Percentiles rank a stretch among this genome's conserved stretches.
phyloP scores from a whole-genome alignment of 305 asterid genomes.

The Fraxinus velutina region DNA sequence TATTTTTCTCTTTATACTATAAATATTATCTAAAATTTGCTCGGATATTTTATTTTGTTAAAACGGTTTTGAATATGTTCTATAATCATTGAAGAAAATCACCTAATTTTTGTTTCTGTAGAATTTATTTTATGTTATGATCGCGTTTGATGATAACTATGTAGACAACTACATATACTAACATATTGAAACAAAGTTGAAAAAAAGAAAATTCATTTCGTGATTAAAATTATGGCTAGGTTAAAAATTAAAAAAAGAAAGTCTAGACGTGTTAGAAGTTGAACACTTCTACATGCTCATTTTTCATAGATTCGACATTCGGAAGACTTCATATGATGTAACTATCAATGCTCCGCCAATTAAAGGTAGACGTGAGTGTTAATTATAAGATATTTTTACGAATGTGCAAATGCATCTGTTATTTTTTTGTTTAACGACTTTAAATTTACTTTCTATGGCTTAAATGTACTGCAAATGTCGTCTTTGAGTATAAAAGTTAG shows the following conservation, averaged over 20 bases:
- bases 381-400: background rate
- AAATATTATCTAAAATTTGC: background rate
- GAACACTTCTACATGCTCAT: background rate
- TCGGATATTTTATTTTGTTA: background rate
- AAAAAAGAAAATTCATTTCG: too few relatives aligned
- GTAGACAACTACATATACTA: background rate
- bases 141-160: too few relatives aligned
- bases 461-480: background rate
- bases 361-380: background rate
- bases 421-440: background rate
- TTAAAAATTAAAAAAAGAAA: background rate
- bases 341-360: background rate
- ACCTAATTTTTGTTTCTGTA: background rate
- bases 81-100: background rate
- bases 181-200: background rate
- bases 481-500: background rate
- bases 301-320: background rate
- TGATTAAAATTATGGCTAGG: background rate
- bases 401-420: background rate
- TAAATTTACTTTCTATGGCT: background rate
- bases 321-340: background rate
- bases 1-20: background rate
- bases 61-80: background rate
- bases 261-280: background rate
- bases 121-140: too few relatives aligned